phyloP scores from a whole-genome alignment of 73 alveolate species.

The Symbiodinium natans region DNA sequence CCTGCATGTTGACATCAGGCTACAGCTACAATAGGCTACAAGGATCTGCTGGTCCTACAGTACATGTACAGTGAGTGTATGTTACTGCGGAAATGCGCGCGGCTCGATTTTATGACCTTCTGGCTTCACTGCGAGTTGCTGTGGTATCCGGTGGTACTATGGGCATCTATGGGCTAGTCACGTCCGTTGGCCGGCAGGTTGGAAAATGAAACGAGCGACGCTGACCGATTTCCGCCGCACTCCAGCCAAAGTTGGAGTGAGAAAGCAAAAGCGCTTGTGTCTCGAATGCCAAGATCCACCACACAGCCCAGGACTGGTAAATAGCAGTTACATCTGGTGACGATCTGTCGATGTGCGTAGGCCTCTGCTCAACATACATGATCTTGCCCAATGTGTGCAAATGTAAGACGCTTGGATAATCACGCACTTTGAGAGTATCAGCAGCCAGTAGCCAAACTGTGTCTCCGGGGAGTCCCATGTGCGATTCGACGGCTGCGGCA shows the following conservation, averaged over 20 bases:
- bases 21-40: too few relatives aligned
- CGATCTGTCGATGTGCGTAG: constrained; percentile 77
- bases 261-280: constrained; percentile 46
- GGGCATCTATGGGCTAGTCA: constrained; percentile 39
- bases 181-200: constrained; percentile 80
- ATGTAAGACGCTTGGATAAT: constrained; percentile 27
- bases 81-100: background rate
- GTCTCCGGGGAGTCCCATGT: background rate
- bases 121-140: too few relatives aligned
- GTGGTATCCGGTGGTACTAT: too few relatives aligned
- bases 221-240: constrained; percentile 88
- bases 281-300: constrained; percentile 79
- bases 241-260: constrained; percentile 91
- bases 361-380: constrained; percentile 48
- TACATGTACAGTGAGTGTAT: too few relatives aligned
- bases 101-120: background rate
- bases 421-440: constrained; percentile 56
- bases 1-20: background rate
- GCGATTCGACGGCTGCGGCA: constrained; percentile 62
- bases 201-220: constrained; percentile 81
- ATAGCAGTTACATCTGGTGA: constrained; percentile 61
- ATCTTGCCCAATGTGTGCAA: constrained; percentile 36
- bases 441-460: constrained; percentile 60
- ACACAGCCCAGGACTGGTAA: constrained; percentile 60
- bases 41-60: too few relatives aligned